A percentile compares a stretch with the other conserved stretches of the same genome.
phyloP scores from a whole-genome alignment of 2,329 filamentous ascomycete genomes.

The Ophiocordyceps camponoti-saundersi region DNA sequence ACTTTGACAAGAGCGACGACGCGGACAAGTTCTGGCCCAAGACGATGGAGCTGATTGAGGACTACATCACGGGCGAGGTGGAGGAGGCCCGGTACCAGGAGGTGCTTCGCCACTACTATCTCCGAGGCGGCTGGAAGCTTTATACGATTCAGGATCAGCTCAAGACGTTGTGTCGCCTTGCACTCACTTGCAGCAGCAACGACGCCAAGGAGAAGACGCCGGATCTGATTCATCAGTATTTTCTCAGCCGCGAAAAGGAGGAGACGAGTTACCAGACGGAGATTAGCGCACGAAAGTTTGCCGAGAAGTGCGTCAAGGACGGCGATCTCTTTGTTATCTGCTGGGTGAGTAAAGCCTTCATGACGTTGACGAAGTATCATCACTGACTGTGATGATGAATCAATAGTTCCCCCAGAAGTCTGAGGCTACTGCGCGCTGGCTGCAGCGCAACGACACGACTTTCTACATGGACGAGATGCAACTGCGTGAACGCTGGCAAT shows the following conservation, averaged over 20 bases:
- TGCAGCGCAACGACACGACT: slow-evolving; percentile 53
- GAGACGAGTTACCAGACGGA: slow-evolving; percentile 82
- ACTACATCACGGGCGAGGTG: slow-evolving; percentile 65
- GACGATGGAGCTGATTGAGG: slow-evolving; percentile 71
- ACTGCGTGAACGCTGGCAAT: slow-evolving; percentile 71
- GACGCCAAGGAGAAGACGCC: slow-evolving; percentile 88
- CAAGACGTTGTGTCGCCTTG: slow-evolving; percentile 63
- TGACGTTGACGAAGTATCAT: background rate
- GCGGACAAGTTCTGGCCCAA: slow-evolving; percentile 66
- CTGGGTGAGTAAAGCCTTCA: slow-evolving; percentile 49
- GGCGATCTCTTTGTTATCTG: slow-evolving; percentile 79
- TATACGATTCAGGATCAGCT: slow-evolving; percentile 88
- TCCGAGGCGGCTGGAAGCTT: slow-evolving; percentile 79
- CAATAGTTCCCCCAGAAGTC: slow-evolving; percentile 47
- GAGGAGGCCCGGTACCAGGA: slow-evolving; percentile 80
- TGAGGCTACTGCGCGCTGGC: slow-evolving; percentile 55
- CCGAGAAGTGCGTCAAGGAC: slow-evolving; percentile 85
- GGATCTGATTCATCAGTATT: slow-evolving; percentile 77
- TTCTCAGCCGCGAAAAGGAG: slow-evolving; percentile 62
- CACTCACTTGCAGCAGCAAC: slow-evolving; percentile 63
- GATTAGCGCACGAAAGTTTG: slow-evolving; percentile 78
- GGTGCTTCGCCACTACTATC: slow-evolving; percentile 77
- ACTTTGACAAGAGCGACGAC: slow-evolving; percentile 49
- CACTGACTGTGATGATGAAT: slow-evolving; percentile 13
- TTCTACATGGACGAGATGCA: slow-evolving; percentile 84